Evolutionary conservation across 2,329 filamentous ascomycete species (phyloP).

Genomic region (Aspergillus hortae): DNA sequence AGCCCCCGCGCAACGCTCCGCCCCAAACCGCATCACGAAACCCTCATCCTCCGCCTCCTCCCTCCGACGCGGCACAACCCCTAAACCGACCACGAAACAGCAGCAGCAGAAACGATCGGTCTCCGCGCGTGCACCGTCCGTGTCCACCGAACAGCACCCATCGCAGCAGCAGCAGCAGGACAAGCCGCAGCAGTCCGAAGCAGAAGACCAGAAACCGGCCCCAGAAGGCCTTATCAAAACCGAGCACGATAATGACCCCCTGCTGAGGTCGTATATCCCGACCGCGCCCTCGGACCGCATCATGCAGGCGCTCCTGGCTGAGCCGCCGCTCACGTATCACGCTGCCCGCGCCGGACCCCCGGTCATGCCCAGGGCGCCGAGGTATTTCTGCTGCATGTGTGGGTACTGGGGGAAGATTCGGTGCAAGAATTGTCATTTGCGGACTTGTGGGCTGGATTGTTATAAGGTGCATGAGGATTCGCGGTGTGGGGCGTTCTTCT

Average conservation of each 20-base stretch:
- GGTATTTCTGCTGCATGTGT: constrained; percentile 47
- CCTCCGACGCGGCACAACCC: constrained; percentile 26
- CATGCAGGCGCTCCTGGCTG: constrained; percentile 43
- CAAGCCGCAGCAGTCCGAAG: neutral
- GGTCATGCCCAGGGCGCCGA: constrained; percentile 28
- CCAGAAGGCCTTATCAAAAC: constrained; percentile 29
- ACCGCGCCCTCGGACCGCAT: constrained; percentile 42
- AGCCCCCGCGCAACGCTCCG: constrained; percentile 15
- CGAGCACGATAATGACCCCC: constrained; percentile 39
- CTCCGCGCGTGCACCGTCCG: neutral
- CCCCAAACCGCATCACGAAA: constrained; percentile 18
- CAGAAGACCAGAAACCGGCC: constrained; percentile 10
- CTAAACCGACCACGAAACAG: constrained; percentile 11
- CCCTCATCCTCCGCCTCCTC: constrained; percentile 13
- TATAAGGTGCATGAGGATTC: constrained; percentile 48
- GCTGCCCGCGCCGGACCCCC: constrained; percentile 40
- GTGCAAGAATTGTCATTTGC: constrained; percentile 45
- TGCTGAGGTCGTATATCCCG: constrained; percentile 42
- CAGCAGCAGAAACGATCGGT: constrained; percentile 19
- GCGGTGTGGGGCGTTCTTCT: constrained; percentile 42
- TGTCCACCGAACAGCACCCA: neutral
- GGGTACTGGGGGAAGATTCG: constrained; percentile 50
- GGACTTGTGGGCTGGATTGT: constrained; percentile 48
- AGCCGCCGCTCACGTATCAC: constrained; percentile 47
- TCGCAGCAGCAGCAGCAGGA: neutral